Conservation (phyloP, 2,329 filamentous ascomycete species). For the Ascochyta pisi region DNA sequence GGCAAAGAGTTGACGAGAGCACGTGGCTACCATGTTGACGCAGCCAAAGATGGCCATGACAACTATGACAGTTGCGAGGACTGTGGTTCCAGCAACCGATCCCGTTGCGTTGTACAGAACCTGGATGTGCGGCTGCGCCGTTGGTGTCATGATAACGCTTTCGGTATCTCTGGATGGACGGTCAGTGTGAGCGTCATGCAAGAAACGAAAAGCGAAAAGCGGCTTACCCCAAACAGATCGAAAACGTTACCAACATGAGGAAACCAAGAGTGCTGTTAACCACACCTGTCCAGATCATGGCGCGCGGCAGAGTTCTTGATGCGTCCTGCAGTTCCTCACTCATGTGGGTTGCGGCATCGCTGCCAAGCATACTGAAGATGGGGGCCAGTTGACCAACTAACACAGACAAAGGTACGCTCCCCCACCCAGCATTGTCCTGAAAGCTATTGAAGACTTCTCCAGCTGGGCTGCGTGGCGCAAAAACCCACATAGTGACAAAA, state of each 20-base stretch:
- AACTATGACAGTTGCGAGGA: constrained; percentile 32
- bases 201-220: too few relatives aligned
- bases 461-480: constrained; percentile 31
- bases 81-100: constrained; percentile 24
- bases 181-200: too few relatives aligned
- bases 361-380: constrained; percentile 33
- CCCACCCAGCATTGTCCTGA: constrained; percentile 38
- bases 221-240: too few relatives aligned
- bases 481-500: constrained; percentile 45
- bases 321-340: too few relatives aligned
- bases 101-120: constrained; percentile 5
- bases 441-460: constrained; percentile 34
- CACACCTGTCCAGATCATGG: too few relatives aligned
- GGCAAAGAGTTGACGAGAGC: constrained; percentile 43
- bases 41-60: constrained; percentile 36
- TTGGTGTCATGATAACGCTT: constrained; percentile 19
- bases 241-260: too few relatives aligned
- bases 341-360: too few relatives aligned
- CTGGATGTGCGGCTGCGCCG: constrained; percentile 16
- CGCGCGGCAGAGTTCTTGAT: too few relatives aligned
- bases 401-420: constrained; percentile 30
- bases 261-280: too few relatives aligned
- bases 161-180: background rate
- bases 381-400: constrained; percentile 32
- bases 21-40: constrained; percentile 34